Conservation (phyloP, 2,329 filamentous ascomycete species). For the Chaetomiaceae sp. region DNA sequence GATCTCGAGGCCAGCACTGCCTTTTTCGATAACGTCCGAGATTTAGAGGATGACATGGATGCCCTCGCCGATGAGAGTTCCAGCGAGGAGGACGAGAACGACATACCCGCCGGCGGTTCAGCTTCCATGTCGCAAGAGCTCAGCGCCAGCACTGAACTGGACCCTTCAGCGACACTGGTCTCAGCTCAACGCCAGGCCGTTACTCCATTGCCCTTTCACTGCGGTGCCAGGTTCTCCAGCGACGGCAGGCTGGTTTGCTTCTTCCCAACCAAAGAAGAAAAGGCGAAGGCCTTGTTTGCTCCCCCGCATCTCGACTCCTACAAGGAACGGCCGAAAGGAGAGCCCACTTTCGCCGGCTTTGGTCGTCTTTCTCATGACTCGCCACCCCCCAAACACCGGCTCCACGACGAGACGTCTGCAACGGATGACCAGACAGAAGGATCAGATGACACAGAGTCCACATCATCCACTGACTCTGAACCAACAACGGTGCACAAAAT, state of each 20-base stretch:
- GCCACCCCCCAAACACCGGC: slow-evolving; percentile 43
- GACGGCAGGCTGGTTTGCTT: slow-evolving; percentile 63
- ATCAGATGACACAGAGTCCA: slow-evolving; percentile 47
- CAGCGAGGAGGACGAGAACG: slow-evolving; percentile 71
- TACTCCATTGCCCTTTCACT: slow-evolving; percentile 54
- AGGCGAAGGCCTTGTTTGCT: slow-evolving; percentile 47
- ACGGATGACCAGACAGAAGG: slow-evolving; percentile 48
- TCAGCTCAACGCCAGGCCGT: slow-evolving; percentile 49
- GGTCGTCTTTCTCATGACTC: slow-evolving; percentile 51
- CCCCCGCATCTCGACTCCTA: slow-evolving; percentile 40
- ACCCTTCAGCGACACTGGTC: slow-evolving; percentile 44
- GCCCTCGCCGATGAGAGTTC: slow-evolving; percentile 71
- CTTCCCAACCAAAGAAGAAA: slow-evolving; percentile 64
- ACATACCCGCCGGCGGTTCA: slow-evolving; percentile 49
- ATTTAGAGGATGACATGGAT: slow-evolving; percentile 55
- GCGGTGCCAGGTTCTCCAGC: slow-evolving; percentile 57
- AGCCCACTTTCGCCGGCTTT: slow-evolving; percentile 55
- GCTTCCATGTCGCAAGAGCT: slow-evolving; percentile 61
- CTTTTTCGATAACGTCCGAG: slow-evolving; percentile 60
- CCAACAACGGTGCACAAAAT: slow-evolving; percentile 59
- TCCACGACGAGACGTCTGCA: slow-evolving; percentile 47
- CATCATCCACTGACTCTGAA: slow-evolving; percentile 57
- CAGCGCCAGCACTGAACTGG: slow-evolving; percentile 49
- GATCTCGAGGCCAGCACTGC: slow-evolving; percentile 57
- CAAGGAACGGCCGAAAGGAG: slow-evolving; percentile 48